phyloP scores from a whole-genome alignment of 352 stramenopile species.

The Phytopythium litorale region DNA sequence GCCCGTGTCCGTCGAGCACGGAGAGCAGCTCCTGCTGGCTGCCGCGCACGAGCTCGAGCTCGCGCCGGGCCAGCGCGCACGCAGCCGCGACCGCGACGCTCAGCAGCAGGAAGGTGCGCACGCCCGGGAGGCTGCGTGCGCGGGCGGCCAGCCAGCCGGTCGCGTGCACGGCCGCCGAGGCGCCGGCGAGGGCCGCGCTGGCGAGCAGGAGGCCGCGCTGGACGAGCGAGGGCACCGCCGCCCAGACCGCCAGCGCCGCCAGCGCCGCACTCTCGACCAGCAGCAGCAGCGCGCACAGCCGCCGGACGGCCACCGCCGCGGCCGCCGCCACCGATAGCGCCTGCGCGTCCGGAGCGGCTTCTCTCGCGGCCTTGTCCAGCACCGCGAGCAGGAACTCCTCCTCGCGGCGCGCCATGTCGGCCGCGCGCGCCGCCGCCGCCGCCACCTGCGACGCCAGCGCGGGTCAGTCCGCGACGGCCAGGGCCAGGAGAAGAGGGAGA shows the following conservation, averaged over 20 bases:
- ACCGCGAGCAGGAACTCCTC: conserved; percentile 47
- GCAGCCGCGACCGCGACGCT: conserved; percentile 6
- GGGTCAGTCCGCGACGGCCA: background rate
- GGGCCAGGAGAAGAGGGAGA: background rate
- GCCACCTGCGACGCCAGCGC: conserved; percentile 25
- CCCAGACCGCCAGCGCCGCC: conserved; percentile 6
- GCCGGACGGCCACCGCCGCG: conserved; percentile 22
- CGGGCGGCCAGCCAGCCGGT: conserved; percentile 18
- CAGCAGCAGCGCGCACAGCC: conserved; percentile 19
- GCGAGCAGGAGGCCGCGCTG: conserved; percentile 9
- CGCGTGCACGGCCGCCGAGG: conserved; percentile 15
- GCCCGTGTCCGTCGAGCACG: conserved; percentile 3
- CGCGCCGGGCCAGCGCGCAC: conserved; percentile 20
- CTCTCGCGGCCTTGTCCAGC: conserved; percentile 19
- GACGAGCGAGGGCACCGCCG: conserved; percentile 4
- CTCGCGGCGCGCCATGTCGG: conserved; percentile 40
- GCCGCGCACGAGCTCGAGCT: conserved; percentile 21
- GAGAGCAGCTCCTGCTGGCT: conserved; percentile 28
- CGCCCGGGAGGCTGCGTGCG: conserved; percentile 15
- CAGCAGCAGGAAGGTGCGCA: conserved; percentile 13
- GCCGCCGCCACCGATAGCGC: conserved; percentile 19
- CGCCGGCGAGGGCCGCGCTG: background rate
- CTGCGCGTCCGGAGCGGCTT: conserved; percentile 11
- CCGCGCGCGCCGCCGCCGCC: conserved; percentile 40
- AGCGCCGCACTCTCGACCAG: conserved; percentile 15